A percentile compares a stretch with the other conserved stretches of the same genome.
These are phyloP conservation scores for Ceratobasidium sp. DNA, from an alignment of 1,284 basidiomycete species.

Conservation along the genomic window DNA sequence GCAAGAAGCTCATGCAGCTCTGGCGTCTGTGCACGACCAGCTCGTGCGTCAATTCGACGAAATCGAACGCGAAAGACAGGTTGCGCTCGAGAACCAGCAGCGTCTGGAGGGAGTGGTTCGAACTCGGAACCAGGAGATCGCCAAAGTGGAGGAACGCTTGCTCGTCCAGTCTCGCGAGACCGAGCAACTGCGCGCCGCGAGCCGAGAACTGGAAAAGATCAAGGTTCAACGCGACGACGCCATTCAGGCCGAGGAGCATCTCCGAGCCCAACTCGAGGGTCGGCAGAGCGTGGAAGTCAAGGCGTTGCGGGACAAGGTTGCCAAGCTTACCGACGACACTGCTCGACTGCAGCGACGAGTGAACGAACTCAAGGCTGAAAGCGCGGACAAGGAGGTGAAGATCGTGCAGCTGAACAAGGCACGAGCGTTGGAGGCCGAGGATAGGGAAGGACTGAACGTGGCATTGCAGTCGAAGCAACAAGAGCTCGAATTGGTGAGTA, in stretches of 20 bases:
- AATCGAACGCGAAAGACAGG: neutral
- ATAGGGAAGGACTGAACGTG: conserved; percentile 79
- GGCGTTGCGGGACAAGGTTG: conserved; percentile 48
- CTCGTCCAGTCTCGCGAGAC: conserved; percentile 17
- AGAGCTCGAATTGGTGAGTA: conserved; percentile 81
- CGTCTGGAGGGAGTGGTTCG: conserved; percentile 32
- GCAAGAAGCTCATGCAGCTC: conserved; percentile 13
- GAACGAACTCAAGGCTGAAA: conserved; percentile 76
- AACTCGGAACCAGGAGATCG: conserved; percentile 31
- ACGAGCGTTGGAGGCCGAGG: conserved; percentile 73
- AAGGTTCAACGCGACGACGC: conserved; percentile 35
- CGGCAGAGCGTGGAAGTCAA: neutral
- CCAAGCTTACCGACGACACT: conserved; percentile 65
- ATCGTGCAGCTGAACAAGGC: conserved; percentile 76
- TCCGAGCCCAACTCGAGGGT: conserved; percentile 14
- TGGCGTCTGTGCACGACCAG: conserved; percentile 12
- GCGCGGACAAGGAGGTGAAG: conserved; percentile 81
- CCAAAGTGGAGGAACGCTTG: conserved; percentile 21
- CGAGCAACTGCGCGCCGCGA: conserved; percentile 10
- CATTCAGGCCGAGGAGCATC: conserved; percentile 25
- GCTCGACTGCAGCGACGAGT: conserved; percentile 69
- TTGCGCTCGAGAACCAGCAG: conserved; percentile 18
- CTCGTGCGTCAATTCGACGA: conserved; percentile 10
- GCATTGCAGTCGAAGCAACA: conserved; percentile 90
- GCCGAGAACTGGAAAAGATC: conserved; percentile 28